Evolutionary conservation across 495 filamentous ascomycete genomes (phyloP).

Genomic region (Tuber umbilicatum): DNA sequence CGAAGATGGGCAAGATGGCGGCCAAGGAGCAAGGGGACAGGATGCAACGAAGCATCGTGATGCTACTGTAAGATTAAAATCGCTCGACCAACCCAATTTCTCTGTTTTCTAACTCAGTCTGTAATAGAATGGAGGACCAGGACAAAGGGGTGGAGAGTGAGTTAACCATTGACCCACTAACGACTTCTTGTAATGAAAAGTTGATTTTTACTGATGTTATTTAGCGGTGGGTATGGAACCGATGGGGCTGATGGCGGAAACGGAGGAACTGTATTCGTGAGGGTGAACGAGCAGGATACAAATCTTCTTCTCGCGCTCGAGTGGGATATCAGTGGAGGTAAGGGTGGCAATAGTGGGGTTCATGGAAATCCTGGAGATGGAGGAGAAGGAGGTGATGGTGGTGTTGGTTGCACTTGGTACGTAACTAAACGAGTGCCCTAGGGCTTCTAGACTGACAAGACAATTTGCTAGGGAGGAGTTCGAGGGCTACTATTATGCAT

Average conservation of each 20-base stretch:
- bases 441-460: not conserved
- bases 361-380: constrained; percentile 43
- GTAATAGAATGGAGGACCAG: constrained; percentile 32
- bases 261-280: constrained; percentile 40
- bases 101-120: constrained; percentile 1
- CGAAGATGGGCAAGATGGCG: constrained; percentile 41
- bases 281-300: constrained; percentile 40
- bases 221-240: constrained; percentile 37
- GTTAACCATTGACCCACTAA: not conserved
- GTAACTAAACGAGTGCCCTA: not conserved
- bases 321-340: constrained; percentile 41
- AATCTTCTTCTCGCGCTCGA: constrained; percentile 41
- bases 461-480: constrained; percentile 16
- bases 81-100: constrained; percentile 2
- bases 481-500: constrained; percentile 28
- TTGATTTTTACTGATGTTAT: not conserved
- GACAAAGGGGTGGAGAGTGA: constrained; percentile 42
- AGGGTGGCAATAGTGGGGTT: constrained; percentile 31
- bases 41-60: constrained; percentile 39
- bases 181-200: not conserved
- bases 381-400: constrained; percentile 30
- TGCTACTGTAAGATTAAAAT: constrained; percentile 24
- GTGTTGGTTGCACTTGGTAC: constrained; percentile 20
- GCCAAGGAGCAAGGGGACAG: constrained; percentile 35
- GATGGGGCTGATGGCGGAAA: constrained; percentile 42